Evolutionary conservation across 2,329 filamentous ascomycete species (phyloP).

Genomic region (Calycina herbarum): DNA sequence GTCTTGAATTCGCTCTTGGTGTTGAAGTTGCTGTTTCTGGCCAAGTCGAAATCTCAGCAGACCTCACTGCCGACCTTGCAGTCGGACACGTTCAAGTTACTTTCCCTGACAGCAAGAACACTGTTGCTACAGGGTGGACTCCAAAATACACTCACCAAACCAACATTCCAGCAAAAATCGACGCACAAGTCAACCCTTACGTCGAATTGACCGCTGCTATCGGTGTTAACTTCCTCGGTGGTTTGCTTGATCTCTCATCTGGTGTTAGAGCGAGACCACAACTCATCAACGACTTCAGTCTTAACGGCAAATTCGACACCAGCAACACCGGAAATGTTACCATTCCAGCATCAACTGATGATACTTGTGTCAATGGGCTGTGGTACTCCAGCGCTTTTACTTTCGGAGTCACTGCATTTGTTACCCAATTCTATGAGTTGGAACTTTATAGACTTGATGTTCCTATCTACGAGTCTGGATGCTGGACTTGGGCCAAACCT

Average conservation of each 20-base stretch:
- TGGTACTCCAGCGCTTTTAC: conserved; percentile 2
- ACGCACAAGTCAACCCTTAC: conserved; percentile 9
- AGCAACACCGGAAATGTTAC: neutral
- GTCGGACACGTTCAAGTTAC: neutral
- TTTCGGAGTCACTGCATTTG: neutral
- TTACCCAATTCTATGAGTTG: neutral
- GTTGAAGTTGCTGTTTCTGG: conserved; percentile 7
- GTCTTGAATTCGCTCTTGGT: neutral
- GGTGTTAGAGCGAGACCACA: conserved; percentile 3
- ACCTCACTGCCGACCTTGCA: conserved; percentile 3
- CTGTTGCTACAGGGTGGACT: neutral
- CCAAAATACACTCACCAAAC: conserved; percentile 3
- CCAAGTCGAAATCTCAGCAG: conserved; percentile 3
- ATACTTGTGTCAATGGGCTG: neutral
- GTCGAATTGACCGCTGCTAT: neutral
- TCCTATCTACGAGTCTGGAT: neutral
- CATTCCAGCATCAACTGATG: neutral
- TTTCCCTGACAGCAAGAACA: conserved; percentile 1
- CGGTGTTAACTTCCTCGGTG: conserved; percentile 5
- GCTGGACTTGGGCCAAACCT: neutral
- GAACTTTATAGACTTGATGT: neutral
- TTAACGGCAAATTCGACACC: neutral
- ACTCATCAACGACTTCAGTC: conserved; percentile 7
- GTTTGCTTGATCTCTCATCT: neutral
- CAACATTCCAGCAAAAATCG: neutral